Conservation (phyloP, 352 stramenopile species). For the Globisporangium apiculatum region DNA sequence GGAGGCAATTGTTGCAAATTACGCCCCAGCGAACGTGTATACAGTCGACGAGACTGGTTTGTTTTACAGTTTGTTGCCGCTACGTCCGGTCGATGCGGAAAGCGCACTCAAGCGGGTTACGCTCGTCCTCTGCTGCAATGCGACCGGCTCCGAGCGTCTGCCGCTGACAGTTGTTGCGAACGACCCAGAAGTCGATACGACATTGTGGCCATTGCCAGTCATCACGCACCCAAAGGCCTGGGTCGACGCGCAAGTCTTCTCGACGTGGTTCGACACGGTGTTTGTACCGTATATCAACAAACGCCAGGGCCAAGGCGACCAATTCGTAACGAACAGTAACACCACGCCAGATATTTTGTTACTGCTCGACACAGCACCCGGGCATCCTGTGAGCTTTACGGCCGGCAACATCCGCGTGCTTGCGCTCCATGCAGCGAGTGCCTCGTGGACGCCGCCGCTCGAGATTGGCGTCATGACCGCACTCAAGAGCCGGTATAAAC, state of each 20-base stretch:
- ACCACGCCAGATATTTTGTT: conserved; percentile 2
- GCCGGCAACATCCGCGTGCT: conserved; percentile 8
- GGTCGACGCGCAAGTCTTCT: conserved; percentile 11
- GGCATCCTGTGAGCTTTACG: conserved; percentile 11
- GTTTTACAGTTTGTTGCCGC: conserved; percentile 11
- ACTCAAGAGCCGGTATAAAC: conserved; percentile 25
- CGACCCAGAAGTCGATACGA: neutral
- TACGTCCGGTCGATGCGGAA: neutral
- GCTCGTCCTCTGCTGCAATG: conserved; percentile 17
- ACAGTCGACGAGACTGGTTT: conserved; percentile 13
- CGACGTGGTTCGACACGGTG: conserved; percentile 12
- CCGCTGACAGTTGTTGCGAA: conserved; percentile 11
- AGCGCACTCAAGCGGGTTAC: conserved; percentile 6
- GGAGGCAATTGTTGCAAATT: conserved; percentile 5
- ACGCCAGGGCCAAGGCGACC: neutral
- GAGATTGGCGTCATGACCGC: conserved; percentile 16
- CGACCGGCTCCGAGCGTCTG: conserved; percentile 4
- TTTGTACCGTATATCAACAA: conserved; percentile 8
- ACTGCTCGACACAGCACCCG: conserved; percentile 14
- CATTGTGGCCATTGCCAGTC: neutral
- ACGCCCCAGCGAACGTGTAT: conserved; percentile 9
- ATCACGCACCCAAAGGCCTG: conserved; percentile 11
- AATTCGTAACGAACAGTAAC: too few species aligned
- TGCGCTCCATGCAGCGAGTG: conserved; percentile 5
- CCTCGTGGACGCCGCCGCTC: conserved; percentile 14